Percentiles rank a stretch among this genome's conserved stretches.
These are phyloP conservation scores for Phytophthora litchii DNA, from an alignment of 352 stramenopile species.

Conservation along the genomic window DNA sequence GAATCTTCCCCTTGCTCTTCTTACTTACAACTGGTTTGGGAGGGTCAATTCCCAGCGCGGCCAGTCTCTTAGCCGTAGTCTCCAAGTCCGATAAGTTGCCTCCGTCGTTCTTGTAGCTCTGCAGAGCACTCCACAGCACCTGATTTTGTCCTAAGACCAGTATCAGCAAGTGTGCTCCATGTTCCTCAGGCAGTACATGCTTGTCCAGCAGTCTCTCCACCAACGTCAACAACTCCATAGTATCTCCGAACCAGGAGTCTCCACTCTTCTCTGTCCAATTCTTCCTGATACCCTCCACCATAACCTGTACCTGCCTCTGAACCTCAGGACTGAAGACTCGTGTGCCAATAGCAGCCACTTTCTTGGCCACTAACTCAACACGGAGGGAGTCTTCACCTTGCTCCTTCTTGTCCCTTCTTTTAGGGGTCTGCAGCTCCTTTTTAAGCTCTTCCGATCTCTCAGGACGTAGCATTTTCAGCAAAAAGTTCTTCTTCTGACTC, in stretches of 20 bases:
- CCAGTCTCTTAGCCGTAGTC: constrained; percentile 56
- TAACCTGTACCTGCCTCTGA: constrained; percentile 51
- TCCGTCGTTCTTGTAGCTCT: constrained; percentile 53
- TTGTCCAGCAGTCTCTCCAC: constrained; percentile 65
- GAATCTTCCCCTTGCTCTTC: constrained; percentile 26
- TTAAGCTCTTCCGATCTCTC: not conserved
- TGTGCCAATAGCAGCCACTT: constrained; percentile 57
- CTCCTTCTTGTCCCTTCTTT: constrained; percentile 4
- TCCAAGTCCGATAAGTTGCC: constrained; percentile 55
- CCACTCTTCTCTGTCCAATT: not conserved
- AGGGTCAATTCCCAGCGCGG: constrained; percentile 33
- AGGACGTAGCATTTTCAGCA: constrained; percentile 24
- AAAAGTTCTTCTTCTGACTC: constrained; percentile 55
- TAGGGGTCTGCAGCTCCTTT: not conserved
- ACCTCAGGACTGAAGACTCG: constrained; percentile 61
- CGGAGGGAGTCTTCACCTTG: constrained; percentile 33
- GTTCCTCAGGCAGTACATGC: constrained; percentile 62
- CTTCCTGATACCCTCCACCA: constrained; percentile 39
- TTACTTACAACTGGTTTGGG: constrained; percentile 18
- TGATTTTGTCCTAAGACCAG: constrained; percentile 57
- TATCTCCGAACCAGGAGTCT: constrained; percentile 28
- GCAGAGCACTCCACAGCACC: constrained; percentile 57
- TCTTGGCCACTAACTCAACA: constrained; percentile 57
- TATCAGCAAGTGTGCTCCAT: constrained; percentile 49
- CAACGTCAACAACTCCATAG: constrained; percentile 55